phyloP scores from a whole-genome alignment of 768 basidiomycete genomes.

The Boletus pseudopeckii region DNA sequence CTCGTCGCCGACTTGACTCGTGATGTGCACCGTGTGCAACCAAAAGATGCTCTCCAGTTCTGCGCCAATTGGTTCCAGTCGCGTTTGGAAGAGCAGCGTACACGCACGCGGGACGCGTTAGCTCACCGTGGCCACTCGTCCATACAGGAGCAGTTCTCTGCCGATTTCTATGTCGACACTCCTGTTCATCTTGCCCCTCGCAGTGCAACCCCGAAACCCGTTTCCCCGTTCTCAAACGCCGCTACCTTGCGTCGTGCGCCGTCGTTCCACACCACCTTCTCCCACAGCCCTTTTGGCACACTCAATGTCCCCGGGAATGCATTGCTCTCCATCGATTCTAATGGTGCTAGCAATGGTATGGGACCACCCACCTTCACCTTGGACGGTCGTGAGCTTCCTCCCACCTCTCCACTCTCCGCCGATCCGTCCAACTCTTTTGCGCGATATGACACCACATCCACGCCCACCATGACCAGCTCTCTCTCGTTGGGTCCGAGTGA shows the following conservation, averaged over 20 bases:
- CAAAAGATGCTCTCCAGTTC: conserved; percentile 88
- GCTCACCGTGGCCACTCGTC: conserved; percentile 49
- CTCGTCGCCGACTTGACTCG: conserved; percentile 84
- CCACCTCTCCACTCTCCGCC: conserved; percentile 56
- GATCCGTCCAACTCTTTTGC: conserved; percentile 45
- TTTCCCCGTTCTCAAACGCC: conserved; percentile 57
- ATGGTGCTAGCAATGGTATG: conserved; percentile 21
- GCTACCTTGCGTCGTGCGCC: conserved; percentile 47
- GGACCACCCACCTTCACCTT: conserved; percentile 57
- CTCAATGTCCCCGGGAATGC: conserved; percentile 82
- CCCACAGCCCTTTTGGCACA: conserved; percentile 72
- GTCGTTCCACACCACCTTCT: conserved; percentile 45
- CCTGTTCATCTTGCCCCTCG: conserved; percentile 35
- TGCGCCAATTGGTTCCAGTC: conserved; percentile 94
- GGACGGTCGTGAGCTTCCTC: conserved; percentile 56
- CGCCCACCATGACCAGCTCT: conserved; percentile 43
- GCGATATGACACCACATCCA: conserved; percentile 44
- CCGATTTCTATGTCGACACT: conserved; percentile 57
- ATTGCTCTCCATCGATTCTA: conserved; percentile 51
- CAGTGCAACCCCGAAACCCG: conserved; percentile 36
- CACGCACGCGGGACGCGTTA: conserved; percentile 60
- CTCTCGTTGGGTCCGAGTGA: conserved; percentile 48
- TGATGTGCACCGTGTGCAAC: conserved; percentile 82
- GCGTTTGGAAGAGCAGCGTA: conserved; percentile 80
- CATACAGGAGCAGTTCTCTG: conserved; percentile 49